A percentile compares a stretch with the other conserved stretches of the same genome.
phyloP scores from a whole-genome alignment of 805 yeast genomes.

The Teunomyces kruisii region DNA sequence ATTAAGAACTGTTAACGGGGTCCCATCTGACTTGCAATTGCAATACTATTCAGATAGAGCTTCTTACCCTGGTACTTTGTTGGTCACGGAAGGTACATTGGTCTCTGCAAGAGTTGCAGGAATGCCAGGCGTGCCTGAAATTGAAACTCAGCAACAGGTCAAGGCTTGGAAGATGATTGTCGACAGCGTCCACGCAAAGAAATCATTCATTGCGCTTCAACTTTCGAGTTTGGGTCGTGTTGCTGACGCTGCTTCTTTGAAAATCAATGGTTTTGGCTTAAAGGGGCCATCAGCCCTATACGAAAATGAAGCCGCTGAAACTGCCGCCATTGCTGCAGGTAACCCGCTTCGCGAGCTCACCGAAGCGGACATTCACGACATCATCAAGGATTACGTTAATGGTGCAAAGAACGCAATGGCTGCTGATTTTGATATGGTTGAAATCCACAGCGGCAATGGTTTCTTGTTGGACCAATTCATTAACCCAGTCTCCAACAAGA shows the following conservation, averaged over 20 bases:
- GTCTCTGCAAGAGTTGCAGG: slow-evolving; percentile 34
- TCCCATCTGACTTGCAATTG: slow-evolving; percentile 47
- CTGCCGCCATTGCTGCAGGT: slow-evolving; percentile 27
- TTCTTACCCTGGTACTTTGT: slow-evolving; percentile 52
- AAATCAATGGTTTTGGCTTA: slow-evolving; percentile 18
- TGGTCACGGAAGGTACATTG: slow-evolving; percentile 43
- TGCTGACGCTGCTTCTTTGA: slow-evolving; percentile 24
- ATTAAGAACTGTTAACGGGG: slow-evolving; percentile 37
- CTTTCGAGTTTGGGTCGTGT: slow-evolving; percentile 19
- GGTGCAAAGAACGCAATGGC: slow-evolving; percentile 24
- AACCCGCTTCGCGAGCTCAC: slow-evolving; percentile 19
- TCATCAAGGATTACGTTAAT: slow-evolving; percentile 19
- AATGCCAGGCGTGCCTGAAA: slow-evolving; percentile 12
- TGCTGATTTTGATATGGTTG: slow-evolving; percentile 44
- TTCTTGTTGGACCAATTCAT: slow-evolving; percentile 41
- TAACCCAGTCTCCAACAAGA: slow-evolving; percentile 30
- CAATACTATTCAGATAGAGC: slow-evolving; percentile 61
- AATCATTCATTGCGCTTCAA: slow-evolving; percentile 12
- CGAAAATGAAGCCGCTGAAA: slow-evolving; percentile 21
- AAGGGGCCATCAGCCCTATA: slow-evolving; percentile 18
- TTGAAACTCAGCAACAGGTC: slow-evolving; percentile 24
- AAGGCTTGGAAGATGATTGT: slow-evolving; percentile 23
- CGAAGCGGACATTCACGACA: slow-evolving; percentile 19
- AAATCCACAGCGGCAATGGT: slow-evolving; percentile 43
- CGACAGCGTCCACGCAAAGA: slow-evolving; percentile 15